A percentile compares a stretch with the other conserved stretches of the same genome.
These are phyloP conservation scores for Gynandropsis gynandra DNA, from an alignment of 345 rosid species.

Conservation along the genomic window DNA sequence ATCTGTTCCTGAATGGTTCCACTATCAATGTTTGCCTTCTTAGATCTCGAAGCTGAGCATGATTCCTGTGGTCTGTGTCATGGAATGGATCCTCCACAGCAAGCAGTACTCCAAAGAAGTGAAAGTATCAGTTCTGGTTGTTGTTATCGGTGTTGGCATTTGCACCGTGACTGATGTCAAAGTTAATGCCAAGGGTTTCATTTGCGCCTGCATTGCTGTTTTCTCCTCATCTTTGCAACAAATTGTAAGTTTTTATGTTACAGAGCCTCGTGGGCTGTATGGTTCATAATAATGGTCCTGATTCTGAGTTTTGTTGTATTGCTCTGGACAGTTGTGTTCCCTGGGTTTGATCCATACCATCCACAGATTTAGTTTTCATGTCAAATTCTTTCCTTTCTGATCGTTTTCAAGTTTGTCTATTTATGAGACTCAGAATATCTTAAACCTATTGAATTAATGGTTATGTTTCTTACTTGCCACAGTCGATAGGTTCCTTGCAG, in stretches of 20 bases:
- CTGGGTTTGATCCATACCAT: too few species aligned
- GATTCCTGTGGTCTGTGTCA: constrained; percentile 94
- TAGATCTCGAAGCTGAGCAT: constrained; percentile 92
- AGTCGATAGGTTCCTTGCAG: constrained; percentile 89
- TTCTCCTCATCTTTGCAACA: constrained; percentile 84
- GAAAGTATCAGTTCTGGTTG: constrained; percentile 72
- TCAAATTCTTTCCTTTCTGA: too few species aligned
- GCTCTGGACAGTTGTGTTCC: too few species aligned
- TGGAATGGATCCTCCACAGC: constrained; percentile 91
- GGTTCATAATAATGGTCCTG: too few species aligned
- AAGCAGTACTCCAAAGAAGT: constrained; percentile 82
- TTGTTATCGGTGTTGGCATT: constrained; percentile 86
- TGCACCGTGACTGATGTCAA: constrained; percentile 96
- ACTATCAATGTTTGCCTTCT: background rate
- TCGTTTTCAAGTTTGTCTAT: too few species aligned
- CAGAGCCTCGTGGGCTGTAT: too few species aligned
- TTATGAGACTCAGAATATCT: too few species aligned
- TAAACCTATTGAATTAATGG: too few species aligned
- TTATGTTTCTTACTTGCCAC: constrained; percentile 12
- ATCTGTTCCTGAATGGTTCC: too few species aligned
- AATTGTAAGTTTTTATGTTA: constrained; percentile 50
- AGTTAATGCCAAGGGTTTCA: constrained; percentile 84
- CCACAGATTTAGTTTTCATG: too few species aligned
- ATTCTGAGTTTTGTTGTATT: too few species aligned
- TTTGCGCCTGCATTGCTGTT: constrained; percentile 77